Conservation (phyloP, 2,329 filamentous ascomycete species). For the Biscogniauxia mediterranea region DNA sequence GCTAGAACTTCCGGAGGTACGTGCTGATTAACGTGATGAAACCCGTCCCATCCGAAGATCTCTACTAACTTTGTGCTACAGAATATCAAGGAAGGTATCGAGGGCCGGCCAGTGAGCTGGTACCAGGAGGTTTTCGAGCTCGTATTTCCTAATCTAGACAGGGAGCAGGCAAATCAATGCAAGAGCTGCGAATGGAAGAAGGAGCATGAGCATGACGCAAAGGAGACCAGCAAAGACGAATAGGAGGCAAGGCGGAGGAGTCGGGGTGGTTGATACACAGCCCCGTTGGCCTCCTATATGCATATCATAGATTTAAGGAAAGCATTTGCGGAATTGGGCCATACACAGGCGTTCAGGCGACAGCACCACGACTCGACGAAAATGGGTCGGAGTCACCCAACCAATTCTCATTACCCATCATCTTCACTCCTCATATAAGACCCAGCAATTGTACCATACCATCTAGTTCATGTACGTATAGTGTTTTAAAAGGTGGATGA, state of each 20-base stretch:
- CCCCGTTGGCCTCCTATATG: slow-evolving; percentile 21
- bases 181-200: slow-evolving; percentile 57
- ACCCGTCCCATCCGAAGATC: neutral
- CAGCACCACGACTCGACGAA: slow-evolving; percentile 23
- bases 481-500: slow-evolving; percentile 4
- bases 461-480: slow-evolving; percentile 12
- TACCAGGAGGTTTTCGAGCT: slow-evolving; percentile 91
- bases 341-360: slow-evolving; percentile 27
- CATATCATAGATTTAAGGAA: slow-evolving; percentile 27
- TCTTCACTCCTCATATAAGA: slow-evolving; percentile 26
- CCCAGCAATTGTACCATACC: slow-evolving; percentile 19
- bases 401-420: slow-evolving; percentile 14
- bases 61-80: slow-evolving; percentile 40
- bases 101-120: slow-evolving; percentile 89
- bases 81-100: slow-evolving; percentile 97
- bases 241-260: slow-evolving; percentile 18
- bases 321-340: slow-evolving; percentile 27
- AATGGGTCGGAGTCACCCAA: slow-evolving; percentile 17
- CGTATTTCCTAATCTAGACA: slow-evolving; percentile 81
- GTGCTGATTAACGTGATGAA: slow-evolving; percentile 36
- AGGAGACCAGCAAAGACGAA: slow-evolving; percentile 38
- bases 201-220: slow-evolving; percentile 41
- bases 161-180: slow-evolving; percentile 71
- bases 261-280: slow-evolving; percentile 12
- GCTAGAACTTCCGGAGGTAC: slow-evolving; percentile 92